phyloP scores from a whole-genome alignment of 2,329 filamentous ascomycete genomes.

The Diaporthe ampelina region DNA sequence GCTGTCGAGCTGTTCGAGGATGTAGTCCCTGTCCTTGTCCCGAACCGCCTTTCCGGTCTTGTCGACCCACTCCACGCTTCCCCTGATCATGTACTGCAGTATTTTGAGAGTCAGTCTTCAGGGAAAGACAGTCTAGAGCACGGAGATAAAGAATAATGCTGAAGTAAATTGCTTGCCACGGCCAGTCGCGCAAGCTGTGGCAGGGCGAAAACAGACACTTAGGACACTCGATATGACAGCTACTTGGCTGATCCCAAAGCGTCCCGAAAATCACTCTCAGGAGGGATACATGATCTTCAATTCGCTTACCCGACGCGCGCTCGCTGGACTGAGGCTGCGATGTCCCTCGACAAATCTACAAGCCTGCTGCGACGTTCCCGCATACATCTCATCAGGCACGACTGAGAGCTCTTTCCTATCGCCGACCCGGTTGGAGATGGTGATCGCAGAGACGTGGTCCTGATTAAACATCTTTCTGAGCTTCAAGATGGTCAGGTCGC shows the following conservation, averaged over 20 bases:
- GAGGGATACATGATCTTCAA: not conserved
- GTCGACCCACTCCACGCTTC: not conserved
- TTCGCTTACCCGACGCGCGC: not conserved
- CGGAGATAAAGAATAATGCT: not conserved
- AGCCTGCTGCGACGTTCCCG: not conserved
- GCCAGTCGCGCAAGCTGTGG: not conserved
- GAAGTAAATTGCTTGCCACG: not conserved
- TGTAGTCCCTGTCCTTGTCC: not conserved
- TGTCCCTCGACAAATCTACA: slow-evolving; percentile 27
- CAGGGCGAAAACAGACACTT: too few species aligned
- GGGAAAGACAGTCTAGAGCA: rapidly evolving
- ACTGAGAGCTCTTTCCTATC: not conserved
- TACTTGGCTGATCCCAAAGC: not conserved
- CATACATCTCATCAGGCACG: not conserved
- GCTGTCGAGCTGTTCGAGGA: not conserved
- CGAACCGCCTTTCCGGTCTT: not conserved
- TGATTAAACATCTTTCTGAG: not conserved
- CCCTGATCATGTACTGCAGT: not conserved
- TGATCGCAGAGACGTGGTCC: not conserved
- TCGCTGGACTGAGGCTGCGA: not conserved
- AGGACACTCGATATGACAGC: not conserved
- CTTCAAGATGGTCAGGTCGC: slow-evolving; percentile 42
- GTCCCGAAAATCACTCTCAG: too few species aligned
- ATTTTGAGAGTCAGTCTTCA: not conserved
- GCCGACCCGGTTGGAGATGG: not conserved